Conservation (phyloP, 139 green algal species). For the Chlamydomonas eustigma region DNA sequence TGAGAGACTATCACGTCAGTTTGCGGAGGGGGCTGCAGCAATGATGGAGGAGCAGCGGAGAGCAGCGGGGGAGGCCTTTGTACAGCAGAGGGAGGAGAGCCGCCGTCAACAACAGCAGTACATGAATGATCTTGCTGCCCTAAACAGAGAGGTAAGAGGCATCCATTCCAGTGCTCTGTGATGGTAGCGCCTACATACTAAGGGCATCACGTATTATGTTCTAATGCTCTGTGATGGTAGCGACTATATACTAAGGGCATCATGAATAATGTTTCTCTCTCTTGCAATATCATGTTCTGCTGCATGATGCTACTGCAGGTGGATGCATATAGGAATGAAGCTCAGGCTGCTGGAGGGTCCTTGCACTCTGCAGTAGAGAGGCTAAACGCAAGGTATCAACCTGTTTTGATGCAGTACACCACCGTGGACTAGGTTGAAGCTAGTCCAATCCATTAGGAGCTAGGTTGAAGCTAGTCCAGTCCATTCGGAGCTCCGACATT, state of each 20-base stretch:
- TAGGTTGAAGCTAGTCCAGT: too few relatives aligned
- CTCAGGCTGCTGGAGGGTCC: not conserved
- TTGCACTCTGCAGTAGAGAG: constrained; percentile 32
- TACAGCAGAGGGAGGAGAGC: not conserved
- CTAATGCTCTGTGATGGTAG: not conserved
- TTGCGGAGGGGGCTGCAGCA: not conserved
- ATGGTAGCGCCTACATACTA: not conserved
- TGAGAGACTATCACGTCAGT: constrained; percentile 26
- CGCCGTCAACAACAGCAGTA: constrained; percentile 10
- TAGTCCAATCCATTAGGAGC: too few relatives aligned
- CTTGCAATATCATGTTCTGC: too few relatives aligned
- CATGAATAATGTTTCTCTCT: too few relatives aligned
- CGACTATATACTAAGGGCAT: not conserved
- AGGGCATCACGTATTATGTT: not conserved
- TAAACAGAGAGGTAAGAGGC: constrained; percentile 43
- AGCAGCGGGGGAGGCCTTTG: not conserved
- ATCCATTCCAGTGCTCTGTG: too few relatives aligned
- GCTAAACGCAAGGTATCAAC: constrained; percentile 20
- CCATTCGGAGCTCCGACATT: too few relatives aligned
- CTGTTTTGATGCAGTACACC: too few relatives aligned
- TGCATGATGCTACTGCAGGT: too few relatives aligned
- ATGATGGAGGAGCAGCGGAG: constrained; percentile 1
- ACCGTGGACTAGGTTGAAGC: too few relatives aligned
- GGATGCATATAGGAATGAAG: constrained; percentile 1
- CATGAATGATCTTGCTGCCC: constrained; percentile 17